phyloP scores from a whole-genome alignment of 768 basidiomycete genomes.

The Trametes punicea region DNA sequence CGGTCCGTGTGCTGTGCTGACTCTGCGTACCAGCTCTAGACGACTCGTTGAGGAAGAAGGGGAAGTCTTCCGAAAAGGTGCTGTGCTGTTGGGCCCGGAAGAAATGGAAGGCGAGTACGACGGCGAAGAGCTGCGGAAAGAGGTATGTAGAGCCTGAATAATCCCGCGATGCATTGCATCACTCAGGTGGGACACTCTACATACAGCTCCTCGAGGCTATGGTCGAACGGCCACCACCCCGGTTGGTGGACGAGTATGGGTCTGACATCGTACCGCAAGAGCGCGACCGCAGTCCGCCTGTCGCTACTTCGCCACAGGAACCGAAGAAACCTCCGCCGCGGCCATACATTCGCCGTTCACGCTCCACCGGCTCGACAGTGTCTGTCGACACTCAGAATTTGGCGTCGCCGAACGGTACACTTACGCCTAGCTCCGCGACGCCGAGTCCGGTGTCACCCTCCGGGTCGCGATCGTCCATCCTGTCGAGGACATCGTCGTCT shows the following conservation, averaged over 20 bases:
- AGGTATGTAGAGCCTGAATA: slow-evolving; percentile 44
- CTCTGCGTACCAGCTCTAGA: slow-evolving; percentile 48
- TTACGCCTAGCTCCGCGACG: not conserved
- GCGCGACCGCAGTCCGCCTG: slow-evolving; percentile 2
- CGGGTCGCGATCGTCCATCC: slow-evolving; percentile 4
- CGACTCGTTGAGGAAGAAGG: slow-evolving; percentile 93
- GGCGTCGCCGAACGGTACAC: slow-evolving; percentile 7
- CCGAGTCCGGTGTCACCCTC: slow-evolving; percentile 15
- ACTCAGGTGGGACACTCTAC: not conserved
- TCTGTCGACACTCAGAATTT: slow-evolving; percentile 7
- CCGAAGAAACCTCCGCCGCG: slow-evolving; percentile 45
- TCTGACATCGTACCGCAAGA: slow-evolving; percentile 22
- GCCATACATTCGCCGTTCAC: slow-evolving; percentile 58
- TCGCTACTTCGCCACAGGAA: slow-evolving; percentile 22
- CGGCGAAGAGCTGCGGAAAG: slow-evolving; percentile 83
- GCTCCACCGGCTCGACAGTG: slow-evolving; percentile 40
- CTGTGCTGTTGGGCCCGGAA: slow-evolving; percentile 71
- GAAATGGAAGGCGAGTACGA: slow-evolving; percentile 90
- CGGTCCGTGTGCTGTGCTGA: too few relatives aligned
- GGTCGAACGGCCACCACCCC: slow-evolving; percentile 81
- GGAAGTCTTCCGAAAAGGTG: slow-evolving; percentile 92
- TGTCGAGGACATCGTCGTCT: slow-evolving; percentile 16
- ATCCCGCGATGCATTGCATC: not conserved
- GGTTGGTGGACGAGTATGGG: slow-evolving; percentile 56
- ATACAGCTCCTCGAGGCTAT: slow-evolving; percentile 75